phyloP scores from a whole-genome alignment of 2,329 filamentous ascomycete species.

The Tolypocladium sp. region DNA sequence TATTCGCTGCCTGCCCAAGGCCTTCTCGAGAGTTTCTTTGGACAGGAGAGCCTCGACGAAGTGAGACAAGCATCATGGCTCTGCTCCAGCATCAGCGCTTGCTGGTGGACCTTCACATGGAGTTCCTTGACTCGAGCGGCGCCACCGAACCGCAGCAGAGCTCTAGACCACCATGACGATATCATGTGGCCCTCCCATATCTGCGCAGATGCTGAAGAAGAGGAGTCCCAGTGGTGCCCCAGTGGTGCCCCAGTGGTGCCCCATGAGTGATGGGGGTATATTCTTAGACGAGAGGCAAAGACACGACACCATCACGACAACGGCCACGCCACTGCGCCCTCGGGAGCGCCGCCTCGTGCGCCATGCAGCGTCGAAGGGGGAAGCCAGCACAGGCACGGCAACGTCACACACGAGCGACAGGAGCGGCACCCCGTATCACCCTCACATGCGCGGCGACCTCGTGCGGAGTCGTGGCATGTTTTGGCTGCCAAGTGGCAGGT shows the following conservation, averaged over 20 bases:
- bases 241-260: neutral
- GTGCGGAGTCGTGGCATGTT: neutral
- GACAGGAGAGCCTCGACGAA: constrained; percentile 2
- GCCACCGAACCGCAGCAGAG: constrained; percentile 7
- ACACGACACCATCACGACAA: constrained; percentile 2
- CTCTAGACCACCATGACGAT: constrained; percentile 3
- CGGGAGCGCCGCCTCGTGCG: neutral
- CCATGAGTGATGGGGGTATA: neutral
- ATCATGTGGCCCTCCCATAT: constrained; percentile 6
- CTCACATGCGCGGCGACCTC: neutral
- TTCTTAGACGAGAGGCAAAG: neutral
- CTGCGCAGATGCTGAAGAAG: neutral
- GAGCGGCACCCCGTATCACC: no score
- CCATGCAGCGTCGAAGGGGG: neutral
- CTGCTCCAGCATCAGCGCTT: constrained; percentile 6
- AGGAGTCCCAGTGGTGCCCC: neutral
- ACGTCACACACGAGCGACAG: neutral
- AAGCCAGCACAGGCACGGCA: neutral
- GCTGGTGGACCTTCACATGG: neutral
- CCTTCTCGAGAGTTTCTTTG: constrained; percentile 1
- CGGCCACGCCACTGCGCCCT: neutral
- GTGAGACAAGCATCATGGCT: constrained; percentile 16
- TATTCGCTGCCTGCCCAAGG: neutral
- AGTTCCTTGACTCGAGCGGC: constrained; percentile 1
- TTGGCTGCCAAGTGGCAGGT: neutral